Conservation (phyloP, 148 eudicot species). For the Salicornia ramosissima region DNA sequence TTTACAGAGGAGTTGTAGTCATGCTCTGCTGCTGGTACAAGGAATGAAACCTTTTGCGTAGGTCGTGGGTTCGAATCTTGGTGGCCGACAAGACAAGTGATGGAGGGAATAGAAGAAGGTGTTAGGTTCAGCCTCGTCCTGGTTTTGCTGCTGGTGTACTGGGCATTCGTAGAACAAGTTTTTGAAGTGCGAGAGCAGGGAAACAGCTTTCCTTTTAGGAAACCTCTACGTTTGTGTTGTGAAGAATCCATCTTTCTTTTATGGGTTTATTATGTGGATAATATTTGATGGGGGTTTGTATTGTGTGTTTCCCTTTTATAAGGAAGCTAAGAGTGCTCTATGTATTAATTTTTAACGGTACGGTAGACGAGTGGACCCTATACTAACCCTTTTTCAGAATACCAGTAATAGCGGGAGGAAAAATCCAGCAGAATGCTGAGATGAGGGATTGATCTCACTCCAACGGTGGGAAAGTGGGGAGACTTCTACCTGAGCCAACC, state of each 20-base stretch:
- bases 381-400: too few species aligned
- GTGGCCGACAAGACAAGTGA: slow-evolving; percentile 34
- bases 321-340: not conserved
- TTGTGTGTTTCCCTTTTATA: not conserved
- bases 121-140: slow-evolving; percentile 15
- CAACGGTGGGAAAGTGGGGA: too few species aligned
- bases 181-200: slow-evolving; percentile 20
- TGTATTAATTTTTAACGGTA: too few species aligned
- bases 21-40: slow-evolving; percentile 22
- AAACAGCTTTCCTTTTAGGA: slow-evolving; percentile 30
- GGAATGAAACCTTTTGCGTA: slow-evolving; percentile 26
- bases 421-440: too few species aligned
- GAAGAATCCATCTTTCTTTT: slow-evolving; percentile 18
- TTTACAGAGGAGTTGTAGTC: slow-evolving; percentile 9
- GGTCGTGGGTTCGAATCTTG: slow-evolving; percentile 38
- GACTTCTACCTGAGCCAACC: too few species aligned
- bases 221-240: slow-evolving; percentile 25
- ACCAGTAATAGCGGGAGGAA: too few species aligned
- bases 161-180: slow-evolving; percentile 6
- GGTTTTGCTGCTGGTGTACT: slow-evolving; percentile 14
- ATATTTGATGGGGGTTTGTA: not conserved
- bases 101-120: slow-evolving; percentile 18
- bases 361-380: too few species aligned
- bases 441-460: too few species aligned
- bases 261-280: not conserved